Percentiles rank a stretch among this genome's conserved stretches.
These are phyloP conservation scores for Mycena kentingensis DNA, from an alignment of 768 basidiomycete genomes.

Conservation along the genomic window DNA sequence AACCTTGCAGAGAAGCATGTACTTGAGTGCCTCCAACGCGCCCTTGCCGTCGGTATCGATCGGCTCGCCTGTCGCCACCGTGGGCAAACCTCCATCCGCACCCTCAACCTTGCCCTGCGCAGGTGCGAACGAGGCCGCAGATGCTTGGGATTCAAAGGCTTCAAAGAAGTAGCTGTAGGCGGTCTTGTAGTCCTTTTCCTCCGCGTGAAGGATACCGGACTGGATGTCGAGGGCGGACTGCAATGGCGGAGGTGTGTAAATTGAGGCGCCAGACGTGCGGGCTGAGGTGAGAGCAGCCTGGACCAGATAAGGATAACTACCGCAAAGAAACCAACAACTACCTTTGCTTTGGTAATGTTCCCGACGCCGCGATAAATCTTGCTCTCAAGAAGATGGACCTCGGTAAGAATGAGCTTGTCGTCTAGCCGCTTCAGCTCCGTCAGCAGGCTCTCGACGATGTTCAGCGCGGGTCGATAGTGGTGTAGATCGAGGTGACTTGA, in stretches of 20 bases:
- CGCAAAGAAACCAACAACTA: conserved; percentile 32
- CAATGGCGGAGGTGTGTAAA: conserved; percentile 55
- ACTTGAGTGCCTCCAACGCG: conserved; percentile 88
- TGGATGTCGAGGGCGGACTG: conserved; percentile 56
- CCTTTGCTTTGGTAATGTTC: conserved; percentile 91
- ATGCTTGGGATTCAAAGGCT: conserved; percentile 67
- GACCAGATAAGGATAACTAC: not conserved
- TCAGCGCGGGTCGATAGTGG: conserved; percentile 76
- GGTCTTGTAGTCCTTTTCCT: conserved; percentile 97
- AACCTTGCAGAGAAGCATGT: conserved; percentile 97
- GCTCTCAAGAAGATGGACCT: conserved; percentile 93
- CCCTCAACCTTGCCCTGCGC: conserved; percentile 4
- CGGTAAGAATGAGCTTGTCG: conserved; percentile 97
- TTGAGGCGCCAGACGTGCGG: conserved; percentile 91
- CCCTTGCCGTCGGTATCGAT: conserved; percentile 73
- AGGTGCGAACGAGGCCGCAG: conserved; percentile 21
- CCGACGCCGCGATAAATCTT: conserved; percentile 87
- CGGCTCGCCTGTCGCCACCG: conserved; percentile 44
- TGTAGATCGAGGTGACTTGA: conserved; percentile 71
- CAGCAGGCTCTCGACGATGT: conserved; percentile 83
- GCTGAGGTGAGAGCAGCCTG: conserved; percentile 88
- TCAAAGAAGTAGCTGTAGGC: conserved; percentile 98
- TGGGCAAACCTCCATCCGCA: conserved; percentile 19
- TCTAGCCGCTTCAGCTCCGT: conserved; percentile 91
- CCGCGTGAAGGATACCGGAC: conserved; percentile 83